Base-by-base conservation (phyloP, 1,139 yeast genomes). In the Kurtzmaniella quercitrusa region DNA sequence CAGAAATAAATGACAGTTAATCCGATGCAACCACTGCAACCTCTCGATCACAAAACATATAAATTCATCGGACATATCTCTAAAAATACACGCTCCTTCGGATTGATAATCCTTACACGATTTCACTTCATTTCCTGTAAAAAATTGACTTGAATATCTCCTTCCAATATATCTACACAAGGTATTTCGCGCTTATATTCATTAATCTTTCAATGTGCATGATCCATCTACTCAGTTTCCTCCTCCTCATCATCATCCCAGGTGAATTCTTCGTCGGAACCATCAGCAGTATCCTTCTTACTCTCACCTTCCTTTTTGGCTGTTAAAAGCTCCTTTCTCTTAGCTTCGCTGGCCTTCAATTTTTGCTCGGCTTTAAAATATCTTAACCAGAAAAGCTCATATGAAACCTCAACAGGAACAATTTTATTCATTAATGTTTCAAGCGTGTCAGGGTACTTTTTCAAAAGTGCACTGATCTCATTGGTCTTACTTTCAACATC, bases 371-470 rank as follows among this genome's bases (percentile, higher is more conserved):
- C 71, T 46, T 65, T 69, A 59, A 80, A 86, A 63, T 88, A 91
- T 38, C 83, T 73, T 38, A 69, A 66, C 98, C 98, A 91, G 59
- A 91, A 91, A 38, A 68, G 67, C 23, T 73, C 68, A 51, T 81
- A 84, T 1, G 80, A 54, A 14, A 88, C 65, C 48, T 74, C 61
- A 2, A 72, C 77, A 0, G 95, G 95, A 1, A 88, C 95, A 11
- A 89, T 58, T 16, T 69, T 67, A 44, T 81, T 80, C 81, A 81
- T 80, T 38, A 86, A 62, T 34, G 66, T 66, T 26, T 74, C 66
- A 48, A 89, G 72, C 15, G 82, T 75, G 15, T 56, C 53, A 2
- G 80, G 74, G 50, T 81, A 76, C 45, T 66, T 59, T 32, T 52
- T 66, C 43, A 87, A 65, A 23, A 80, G 67, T 0, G 51, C 56